phyloP scores from a whole-genome alignment of 768 basidiomycete genomes.

The Sarcodon aspratus region DNA sequence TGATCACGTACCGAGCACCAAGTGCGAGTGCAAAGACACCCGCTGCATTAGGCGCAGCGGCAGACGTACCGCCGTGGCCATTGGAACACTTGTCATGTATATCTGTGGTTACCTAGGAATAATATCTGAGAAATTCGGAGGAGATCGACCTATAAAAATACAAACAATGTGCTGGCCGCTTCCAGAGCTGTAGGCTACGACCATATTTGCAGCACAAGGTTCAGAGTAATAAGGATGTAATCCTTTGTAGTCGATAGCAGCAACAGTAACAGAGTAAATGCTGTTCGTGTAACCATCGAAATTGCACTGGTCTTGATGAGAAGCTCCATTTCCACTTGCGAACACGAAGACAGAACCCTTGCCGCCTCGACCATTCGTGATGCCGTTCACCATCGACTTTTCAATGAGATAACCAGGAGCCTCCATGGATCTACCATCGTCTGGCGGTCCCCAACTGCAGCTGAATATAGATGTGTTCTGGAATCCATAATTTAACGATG shows the following conservation, averaged over 20 bases:
- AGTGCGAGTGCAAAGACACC: constrained; percentile 90
- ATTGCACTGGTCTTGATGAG: constrained; percentile 91
- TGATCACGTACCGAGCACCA: constrained; percentile 55
- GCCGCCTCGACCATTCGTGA: constrained; percentile 79
- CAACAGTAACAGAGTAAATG: constrained; percentile 92
- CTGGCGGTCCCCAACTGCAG: constrained; percentile 97
- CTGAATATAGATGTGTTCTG: constrained; percentile 89
- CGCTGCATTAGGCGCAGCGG: constrained; percentile 93
- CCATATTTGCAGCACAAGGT: constrained; percentile 93
- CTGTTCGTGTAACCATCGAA: constrained; percentile 99
- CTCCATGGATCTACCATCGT: constrained; percentile 92
- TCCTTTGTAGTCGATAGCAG: constrained; percentile 90
- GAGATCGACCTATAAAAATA: constrained; percentile 8
- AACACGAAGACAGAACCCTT: constrained; percentile 95
- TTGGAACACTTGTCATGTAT: constrained; percentile 75
- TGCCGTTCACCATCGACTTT: constrained; percentile 89
- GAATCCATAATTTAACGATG: constrained; percentile 88
- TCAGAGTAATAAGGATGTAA: constrained; percentile 96
- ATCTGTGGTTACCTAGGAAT: constrained; percentile 80
- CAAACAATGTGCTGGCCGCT: constrained; percentile 87
- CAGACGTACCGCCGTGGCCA: constrained; percentile 91
- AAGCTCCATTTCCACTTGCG: constrained; percentile 93
- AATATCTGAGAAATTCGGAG: constrained; percentile 7
- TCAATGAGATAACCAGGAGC: constrained; percentile 83
- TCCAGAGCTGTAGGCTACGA: constrained; percentile 94